Percentiles rank a stretch among this genome's conserved stretches.
phyloP scores from a whole-genome alignment of 305 asterid species.

The Rubia tinctorum region DNA sequence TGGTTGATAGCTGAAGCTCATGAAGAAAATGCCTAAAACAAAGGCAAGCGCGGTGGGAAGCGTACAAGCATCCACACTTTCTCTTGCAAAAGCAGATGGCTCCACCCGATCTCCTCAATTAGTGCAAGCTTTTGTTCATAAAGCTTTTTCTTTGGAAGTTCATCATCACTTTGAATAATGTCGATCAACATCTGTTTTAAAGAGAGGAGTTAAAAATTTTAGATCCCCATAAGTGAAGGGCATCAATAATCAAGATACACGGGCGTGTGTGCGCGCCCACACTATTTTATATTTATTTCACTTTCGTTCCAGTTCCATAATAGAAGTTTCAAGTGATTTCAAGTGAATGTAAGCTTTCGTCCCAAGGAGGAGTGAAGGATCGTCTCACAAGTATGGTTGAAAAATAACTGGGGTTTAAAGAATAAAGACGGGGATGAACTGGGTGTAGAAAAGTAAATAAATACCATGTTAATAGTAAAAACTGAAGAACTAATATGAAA shows the following conservation, averaged over 20 bases:
- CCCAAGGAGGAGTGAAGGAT: background rate
- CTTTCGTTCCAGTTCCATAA: background rate
- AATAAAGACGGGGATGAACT: background rate
- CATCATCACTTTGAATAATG: slow-evolving; percentile 78
- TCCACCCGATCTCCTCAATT: slow-evolving; percentile 79
- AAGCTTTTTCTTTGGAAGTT: slow-evolving; percentile 82
- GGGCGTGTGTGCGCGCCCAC: too few species aligned
- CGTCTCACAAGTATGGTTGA: background rate
- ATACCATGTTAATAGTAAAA: background rate
- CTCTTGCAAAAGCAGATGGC: slow-evolving; percentile 66
- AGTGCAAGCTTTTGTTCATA: slow-evolving; percentile 73
- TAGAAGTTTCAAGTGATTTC: background rate
- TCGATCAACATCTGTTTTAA: slow-evolving; percentile 56
- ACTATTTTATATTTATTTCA: background rate
- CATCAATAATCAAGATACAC: background rate
- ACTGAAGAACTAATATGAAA: background rate
- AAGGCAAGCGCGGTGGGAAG: slow-evolving; percentile 70
- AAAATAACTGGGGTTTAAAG: background rate
- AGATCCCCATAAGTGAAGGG: background rate
- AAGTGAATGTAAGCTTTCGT: background rate
- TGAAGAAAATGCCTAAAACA: slow-evolving; percentile 41
- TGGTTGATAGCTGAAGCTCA: background rate
- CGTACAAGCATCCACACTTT: slow-evolving; percentile 86
- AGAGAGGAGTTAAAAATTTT: slow-evolving; percentile 10
- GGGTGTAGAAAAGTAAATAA: background rate